A percentile compares a stretch with the other conserved stretches of the same genome.
Evolutionary conservation across 352 stramenopile species (phyloP).

Genomic region (Saprolegnia diclina): DNA sequence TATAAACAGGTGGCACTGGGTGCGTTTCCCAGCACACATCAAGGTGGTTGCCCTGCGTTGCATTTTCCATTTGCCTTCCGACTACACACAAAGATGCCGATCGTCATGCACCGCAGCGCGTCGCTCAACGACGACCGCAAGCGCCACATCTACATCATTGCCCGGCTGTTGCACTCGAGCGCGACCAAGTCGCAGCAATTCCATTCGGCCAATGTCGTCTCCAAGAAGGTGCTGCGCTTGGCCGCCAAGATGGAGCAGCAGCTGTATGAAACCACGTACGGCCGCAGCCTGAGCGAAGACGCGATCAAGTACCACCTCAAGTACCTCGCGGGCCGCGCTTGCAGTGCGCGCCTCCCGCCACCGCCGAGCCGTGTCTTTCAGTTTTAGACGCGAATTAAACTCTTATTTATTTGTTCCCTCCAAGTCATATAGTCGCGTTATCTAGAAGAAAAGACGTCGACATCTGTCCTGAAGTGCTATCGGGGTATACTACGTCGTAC

Average conservation of each 20-base stretch:
- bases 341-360: background rate
- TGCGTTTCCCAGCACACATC: background rate
- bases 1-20: background rate
- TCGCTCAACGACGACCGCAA: background rate
- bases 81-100: background rate
- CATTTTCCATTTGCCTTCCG: slow-evolving; percentile 1
- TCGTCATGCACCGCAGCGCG: background rate
- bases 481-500: background rate
- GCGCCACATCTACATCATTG: slow-evolving; percentile 12
- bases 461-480: no score
- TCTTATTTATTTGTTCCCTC: background rate
- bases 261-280: slow-evolving; percentile 6
- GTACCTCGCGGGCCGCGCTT: slow-evolving; percentile 5
- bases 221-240: slow-evolving; percentile 4
- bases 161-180: slow-evolving; percentile 4
- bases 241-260: slow-evolving; percentile 16
- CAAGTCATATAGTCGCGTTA: no score
- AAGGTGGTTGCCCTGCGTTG: background rate
- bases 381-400: background rate
- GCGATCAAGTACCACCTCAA: slow-evolving; percentile 8
- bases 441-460: no score
- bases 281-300: background rate
- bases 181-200: background rate
- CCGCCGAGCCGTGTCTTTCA: slow-evolving; percentile 8
- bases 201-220: background rate